These are phyloP conservation scores for Sporothrix luriei DNA, from an alignment of 2,329 filamentous ascomycete genomes.

Conservation along the genomic window DNA sequence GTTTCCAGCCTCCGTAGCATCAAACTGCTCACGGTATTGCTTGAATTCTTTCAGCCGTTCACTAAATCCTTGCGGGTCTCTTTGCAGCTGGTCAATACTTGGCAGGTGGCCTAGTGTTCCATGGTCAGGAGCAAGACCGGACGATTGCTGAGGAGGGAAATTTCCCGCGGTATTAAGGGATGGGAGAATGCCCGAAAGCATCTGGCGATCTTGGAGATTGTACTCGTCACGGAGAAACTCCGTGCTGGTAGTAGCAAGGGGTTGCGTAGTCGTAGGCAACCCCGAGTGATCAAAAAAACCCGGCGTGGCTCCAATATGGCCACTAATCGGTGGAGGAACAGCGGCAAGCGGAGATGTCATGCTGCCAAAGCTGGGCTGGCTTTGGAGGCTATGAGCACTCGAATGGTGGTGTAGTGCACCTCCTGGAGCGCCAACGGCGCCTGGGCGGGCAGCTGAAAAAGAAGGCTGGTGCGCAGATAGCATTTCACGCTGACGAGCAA, in stretches of 20 bases:
- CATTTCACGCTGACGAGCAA: conserved; percentile 94
- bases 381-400: conserved; percentile 93
- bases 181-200: conserved; percentile 51
- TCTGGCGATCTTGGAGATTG: conserved; percentile 55
- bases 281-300: conserved; percentile 69
- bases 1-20: conserved; percentile 51
- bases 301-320: conserved; percentile 61
- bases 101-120: conserved; percentile 54
- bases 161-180: conserved; percentile 41
- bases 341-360: conserved; percentile 82
- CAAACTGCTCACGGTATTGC: conserved; percentile 71
- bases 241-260: conserved; percentile 51
- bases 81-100: conserved; percentile 52
- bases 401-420: conserved; percentile 80
- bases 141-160: conserved; percentile 45
- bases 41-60: conserved; percentile 85
- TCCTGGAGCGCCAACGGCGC: conserved; percentile 47
- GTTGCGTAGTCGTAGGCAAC: conserved; percentile 47
- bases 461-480: conserved; percentile 66
- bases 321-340: conserved; percentile 55
- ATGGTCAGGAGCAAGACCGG: conserved; percentile 45
- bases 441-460: conserved; percentile 37
- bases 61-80: conserved; percentile 62
- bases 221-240: conserved; percentile 71
- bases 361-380: conserved; percentile 93